Percentiles rank a stretch among this genome's conserved stretches.
phyloP scores from a whole-genome alignment of 75 land plant species.

The Selaginella moellendorffii region DNA sequence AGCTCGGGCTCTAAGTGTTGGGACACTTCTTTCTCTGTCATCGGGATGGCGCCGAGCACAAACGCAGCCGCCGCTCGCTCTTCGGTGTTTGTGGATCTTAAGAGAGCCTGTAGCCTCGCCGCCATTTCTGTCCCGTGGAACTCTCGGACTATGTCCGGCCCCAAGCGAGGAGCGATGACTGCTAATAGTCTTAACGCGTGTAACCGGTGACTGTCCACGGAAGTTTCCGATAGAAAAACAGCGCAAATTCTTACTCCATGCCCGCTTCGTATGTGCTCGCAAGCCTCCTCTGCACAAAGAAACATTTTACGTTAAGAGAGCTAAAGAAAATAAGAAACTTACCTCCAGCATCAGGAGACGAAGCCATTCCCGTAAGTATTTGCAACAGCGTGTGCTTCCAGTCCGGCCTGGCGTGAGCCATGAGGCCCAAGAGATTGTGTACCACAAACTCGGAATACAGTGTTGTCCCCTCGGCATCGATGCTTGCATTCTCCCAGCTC shows the following conservation, averaged over 20 bases:
- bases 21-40: conserved; percentile 11
- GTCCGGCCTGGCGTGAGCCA: not conserved
- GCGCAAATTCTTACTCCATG: not conserved
- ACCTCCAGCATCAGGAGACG: not conserved
- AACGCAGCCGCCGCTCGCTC: conserved; percentile 37
- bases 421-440: not conserved
- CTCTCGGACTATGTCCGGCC: not conserved
- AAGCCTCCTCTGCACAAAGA: not conserved
- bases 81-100: not conserved
- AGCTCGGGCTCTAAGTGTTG: conserved; percentile 29
- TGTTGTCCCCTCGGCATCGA: not conserved
- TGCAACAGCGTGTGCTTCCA: conserved; percentile 7
- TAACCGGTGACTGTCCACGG: not conserved
- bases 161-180: not conserved
- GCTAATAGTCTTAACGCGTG: not conserved
- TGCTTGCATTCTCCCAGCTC: not conserved
- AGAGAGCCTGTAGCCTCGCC: not conserved
- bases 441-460: not conserved
- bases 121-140: not conserved
- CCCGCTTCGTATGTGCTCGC: not conserved
- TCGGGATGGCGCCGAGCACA: conserved; percentile 32
- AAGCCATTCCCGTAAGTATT: conserved; percentile 1
- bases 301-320: too few species aligned
- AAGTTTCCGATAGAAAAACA: not conserved
- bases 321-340: too few species aligned